Evolutionary conservation across 176 grass and related monocot genomes (phyloP).

Genomic region (Oryza meridionalis): DNA sequence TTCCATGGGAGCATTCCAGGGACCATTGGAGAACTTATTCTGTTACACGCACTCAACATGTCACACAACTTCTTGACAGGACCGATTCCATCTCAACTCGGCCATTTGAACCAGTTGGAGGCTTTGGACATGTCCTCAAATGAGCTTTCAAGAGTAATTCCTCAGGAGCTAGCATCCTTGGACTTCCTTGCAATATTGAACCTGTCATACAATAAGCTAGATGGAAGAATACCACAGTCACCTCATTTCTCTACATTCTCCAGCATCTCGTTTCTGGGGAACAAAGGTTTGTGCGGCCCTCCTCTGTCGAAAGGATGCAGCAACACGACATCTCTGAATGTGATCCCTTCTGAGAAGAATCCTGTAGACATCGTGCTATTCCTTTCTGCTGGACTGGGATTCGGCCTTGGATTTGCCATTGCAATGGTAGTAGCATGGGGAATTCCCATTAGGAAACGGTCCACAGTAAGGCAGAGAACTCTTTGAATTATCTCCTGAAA

Average conservation of each 20-base stretch:
- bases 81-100: conserved; percentile 15
- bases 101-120: conserved; percentile 32
- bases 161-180: conserved; percentile 30
- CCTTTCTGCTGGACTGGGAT: conserved; percentile 24
- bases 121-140: conserved; percentile 48
- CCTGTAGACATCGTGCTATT: neutral
- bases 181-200: conserved; percentile 38
- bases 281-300: conserved; percentile 9
- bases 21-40: conserved; percentile 40
- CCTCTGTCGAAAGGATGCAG: conserved; percentile 18
- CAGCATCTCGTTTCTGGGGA: conserved; percentile 16
- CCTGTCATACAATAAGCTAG: conserved; percentile 46
- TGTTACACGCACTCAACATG: conserved; percentile 1
- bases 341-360: neutral
- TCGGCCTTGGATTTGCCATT: conserved; percentile 30
- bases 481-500: too few species aligned
- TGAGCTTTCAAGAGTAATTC: conserved; percentile 41
- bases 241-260: conserved; percentile 22
- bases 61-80: conserved; percentile 30
- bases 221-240: conserved; percentile 36
- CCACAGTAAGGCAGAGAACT: too few species aligned
- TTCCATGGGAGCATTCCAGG: conserved; percentile 43
- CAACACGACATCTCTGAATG: neutral
- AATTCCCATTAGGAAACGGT: too few species aligned
- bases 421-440: neutral